Evolutionary conservation across 2,329 filamentous ascomycete genomes (phyloP), one percentile per base, ranked within the genome.

Genomic region (Teratosphaeria viscida): DNA sequence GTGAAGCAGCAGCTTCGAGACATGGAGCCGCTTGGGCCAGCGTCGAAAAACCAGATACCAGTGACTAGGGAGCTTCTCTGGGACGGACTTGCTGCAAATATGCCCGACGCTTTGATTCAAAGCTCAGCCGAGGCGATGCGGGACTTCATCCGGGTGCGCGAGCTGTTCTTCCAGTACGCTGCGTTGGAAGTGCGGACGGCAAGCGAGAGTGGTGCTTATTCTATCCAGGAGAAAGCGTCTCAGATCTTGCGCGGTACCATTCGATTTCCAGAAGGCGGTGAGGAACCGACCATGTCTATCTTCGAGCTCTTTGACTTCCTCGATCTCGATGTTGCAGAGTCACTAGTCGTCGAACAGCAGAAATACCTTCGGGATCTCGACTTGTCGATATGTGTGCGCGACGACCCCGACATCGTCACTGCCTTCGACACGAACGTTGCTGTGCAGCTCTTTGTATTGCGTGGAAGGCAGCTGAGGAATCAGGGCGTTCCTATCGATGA

Each of bases 301-400:
- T 96, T 97, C 68, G 91, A 96, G 64, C 81, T 97, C 26, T 94
- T 95, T 67, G 94, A 99, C 74, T 97, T 97, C 68, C 82, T 94
- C 71, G 85, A 89, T 62, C 73, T 87, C 11, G 79, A 83, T 55
- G 78, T 85, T 47, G 73, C 76, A 0, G 72, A 73, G 60, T 70
- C 80, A 2, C 73, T 81, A 2, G 66, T 67, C 23, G 64, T 67
- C 29, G 43, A 23, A n/a, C 84, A 85, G 5, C 76, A 88, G 23
- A 75, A 78, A 49, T 82, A 82, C 62, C 86, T 92, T 62, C 76
- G 77, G 19, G 85, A 85, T 52, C 72, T 95, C 27, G 85, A 92
- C 64, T 75, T 95, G 55, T 79, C 81, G 3, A 76, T 82, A 1
- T 92, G 87, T 65, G 71, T 83, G 11, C 82, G 84, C 59, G 77